A percentile compares a stretch with the other conserved stretches of the same genome.
phyloP scores from a whole-genome alignment of 73 alveolate species.

The Tetrahymena malaccensis region DNA sequence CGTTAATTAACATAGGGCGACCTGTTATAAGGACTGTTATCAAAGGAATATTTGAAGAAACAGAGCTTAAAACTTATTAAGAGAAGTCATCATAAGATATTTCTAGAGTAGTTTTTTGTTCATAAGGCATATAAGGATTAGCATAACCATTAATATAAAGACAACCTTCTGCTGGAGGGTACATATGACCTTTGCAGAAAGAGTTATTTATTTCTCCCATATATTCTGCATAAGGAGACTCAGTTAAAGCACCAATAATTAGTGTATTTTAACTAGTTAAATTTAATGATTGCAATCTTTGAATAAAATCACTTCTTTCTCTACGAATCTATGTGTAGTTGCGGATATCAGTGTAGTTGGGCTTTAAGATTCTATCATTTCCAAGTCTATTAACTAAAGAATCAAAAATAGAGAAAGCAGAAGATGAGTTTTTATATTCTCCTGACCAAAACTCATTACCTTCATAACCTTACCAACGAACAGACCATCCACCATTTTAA shows the following conservation, averaged over 20 bases:
- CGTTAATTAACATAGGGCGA: conserved; percentile 33
- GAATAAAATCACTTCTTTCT: conserved; percentile 15
- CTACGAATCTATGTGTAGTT: background rate
- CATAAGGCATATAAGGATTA: conserved; percentile 17
- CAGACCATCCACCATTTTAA: conserved; percentile 54
- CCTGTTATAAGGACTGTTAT: conserved; percentile 38
- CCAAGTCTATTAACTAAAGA: conserved; percentile 13
- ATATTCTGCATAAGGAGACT: conserved; percentile 52
- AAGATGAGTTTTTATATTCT: conserved; percentile 1
- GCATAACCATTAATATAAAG: conserved; percentile 18
- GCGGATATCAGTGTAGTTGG: background rate
- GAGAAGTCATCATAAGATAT: conserved; percentile 12
- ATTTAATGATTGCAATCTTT: background rate
- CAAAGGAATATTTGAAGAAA: conserved; percentile 6
- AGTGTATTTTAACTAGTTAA: conserved; percentile 10
- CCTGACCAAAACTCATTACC: conserved; percentile 51
- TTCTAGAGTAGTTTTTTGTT: conserved; percentile 12
- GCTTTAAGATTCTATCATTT: background rate
- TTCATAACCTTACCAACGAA: conserved; percentile 49
- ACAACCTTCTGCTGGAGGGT: conserved; percentile 27
- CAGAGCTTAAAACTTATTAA: background rate
- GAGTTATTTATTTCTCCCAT: conserved; percentile 48
- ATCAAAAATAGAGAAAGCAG: conserved; percentile 33
- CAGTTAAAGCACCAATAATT: conserved; percentile 23
- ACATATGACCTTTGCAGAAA: conserved; percentile 12